Evolutionary conservation across 805 yeast species (phyloP).

Genomic region (Suhomyces prunicola): DNA sequence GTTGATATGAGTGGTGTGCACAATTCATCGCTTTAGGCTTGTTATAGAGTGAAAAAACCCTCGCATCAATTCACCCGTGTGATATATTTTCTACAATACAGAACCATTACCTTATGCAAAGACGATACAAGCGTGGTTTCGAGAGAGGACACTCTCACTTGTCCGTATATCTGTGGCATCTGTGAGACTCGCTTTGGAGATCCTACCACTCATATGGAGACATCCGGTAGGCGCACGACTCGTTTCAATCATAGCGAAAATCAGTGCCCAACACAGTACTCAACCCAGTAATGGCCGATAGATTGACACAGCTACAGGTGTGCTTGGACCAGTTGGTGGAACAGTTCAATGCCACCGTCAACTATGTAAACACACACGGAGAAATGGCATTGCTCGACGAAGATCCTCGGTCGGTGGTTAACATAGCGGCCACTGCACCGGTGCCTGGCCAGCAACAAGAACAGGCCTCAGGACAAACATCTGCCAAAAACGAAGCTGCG

Average conservation of each 20-base stretch:
- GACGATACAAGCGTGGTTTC: no score
- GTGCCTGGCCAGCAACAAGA: slow-evolving; percentile 35
- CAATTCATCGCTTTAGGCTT: no score
- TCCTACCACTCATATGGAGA: no score
- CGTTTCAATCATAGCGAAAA: not conserved
- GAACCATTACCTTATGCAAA: no score
- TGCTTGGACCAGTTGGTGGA: slow-evolving; percentile 82
- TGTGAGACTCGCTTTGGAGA: no score
- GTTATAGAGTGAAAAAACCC: no score
- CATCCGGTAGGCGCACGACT: not conserved
- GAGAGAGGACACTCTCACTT: no score
- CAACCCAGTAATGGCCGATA: slow-evolving; percentile 61
- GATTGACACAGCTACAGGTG: slow-evolving; percentile 84
- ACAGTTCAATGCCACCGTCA: slow-evolving; percentile 74
- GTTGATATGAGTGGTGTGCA: no score
- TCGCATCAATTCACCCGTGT: no score
- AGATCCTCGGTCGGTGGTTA: slow-evolving; percentile 62
- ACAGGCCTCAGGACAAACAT: slow-evolving; percentile 4
- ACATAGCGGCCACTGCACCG: slow-evolving; percentile 58
- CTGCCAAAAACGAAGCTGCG: not conserved
- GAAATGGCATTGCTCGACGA: slow-evolving; percentile 48
- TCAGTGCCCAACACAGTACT: not conserved
- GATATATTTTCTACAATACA: no score
- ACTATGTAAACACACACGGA: slow-evolving; percentile 52
- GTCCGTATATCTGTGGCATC: not conserved